Evolutionary conservation across 495 filamentous ascomycete species (phyloP).

Genomic region (Penicillium tannophilum): DNA sequence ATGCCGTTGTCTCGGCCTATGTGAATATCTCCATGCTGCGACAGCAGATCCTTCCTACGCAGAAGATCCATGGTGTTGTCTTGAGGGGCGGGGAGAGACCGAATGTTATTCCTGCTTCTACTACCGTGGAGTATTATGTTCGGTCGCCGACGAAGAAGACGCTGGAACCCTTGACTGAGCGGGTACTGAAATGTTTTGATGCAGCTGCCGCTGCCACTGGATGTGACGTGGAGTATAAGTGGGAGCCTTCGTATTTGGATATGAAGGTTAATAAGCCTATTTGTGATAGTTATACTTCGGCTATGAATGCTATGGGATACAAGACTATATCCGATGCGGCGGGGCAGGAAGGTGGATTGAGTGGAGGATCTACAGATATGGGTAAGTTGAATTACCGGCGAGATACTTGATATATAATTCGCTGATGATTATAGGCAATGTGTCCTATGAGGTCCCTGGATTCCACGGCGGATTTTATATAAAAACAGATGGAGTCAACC

Average conservation of each 20-base stretch:
- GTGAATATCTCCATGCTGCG: slow-evolving; percentile 60
- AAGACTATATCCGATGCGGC: slow-evolving; percentile 44
- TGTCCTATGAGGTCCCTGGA: slow-evolving; percentile 57
- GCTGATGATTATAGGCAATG: slow-evolving; percentile 48
- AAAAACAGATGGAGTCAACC: slow-evolving; percentile 49
- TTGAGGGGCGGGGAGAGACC: slow-evolving; percentile 44
- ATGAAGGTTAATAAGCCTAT: slow-evolving; percentile 51
- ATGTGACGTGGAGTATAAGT: slow-evolving; percentile 50
- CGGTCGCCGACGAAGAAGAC: slow-evolving; percentile 46
- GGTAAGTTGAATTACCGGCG: slow-evolving; percentile 14
- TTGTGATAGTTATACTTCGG: slow-evolving; percentile 52
- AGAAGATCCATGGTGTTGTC: slow-evolving; percentile 51
- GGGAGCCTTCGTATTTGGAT: slow-evolving; percentile 54
- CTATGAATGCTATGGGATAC: slow-evolving; percentile 49
- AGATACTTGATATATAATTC: background rate
- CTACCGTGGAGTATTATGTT: slow-evolving; percentile 58
- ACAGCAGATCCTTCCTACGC: slow-evolving; percentile 55
- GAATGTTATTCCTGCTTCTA: slow-evolving; percentile 56
- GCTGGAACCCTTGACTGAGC: slow-evolving; percentile 48
- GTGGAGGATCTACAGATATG: slow-evolving; percentile 42
- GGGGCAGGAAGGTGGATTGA: slow-evolving; percentile 30
- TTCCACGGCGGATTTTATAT: slow-evolving; percentile 62
- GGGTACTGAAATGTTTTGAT: slow-evolving; percentile 57
- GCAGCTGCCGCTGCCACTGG: slow-evolving; percentile 58
- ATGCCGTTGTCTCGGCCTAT: slow-evolving; percentile 63